Conservation (phyloP, 2,329 filamentous ascomycete genomes). For the Exophiala aquamarina region DNA sequence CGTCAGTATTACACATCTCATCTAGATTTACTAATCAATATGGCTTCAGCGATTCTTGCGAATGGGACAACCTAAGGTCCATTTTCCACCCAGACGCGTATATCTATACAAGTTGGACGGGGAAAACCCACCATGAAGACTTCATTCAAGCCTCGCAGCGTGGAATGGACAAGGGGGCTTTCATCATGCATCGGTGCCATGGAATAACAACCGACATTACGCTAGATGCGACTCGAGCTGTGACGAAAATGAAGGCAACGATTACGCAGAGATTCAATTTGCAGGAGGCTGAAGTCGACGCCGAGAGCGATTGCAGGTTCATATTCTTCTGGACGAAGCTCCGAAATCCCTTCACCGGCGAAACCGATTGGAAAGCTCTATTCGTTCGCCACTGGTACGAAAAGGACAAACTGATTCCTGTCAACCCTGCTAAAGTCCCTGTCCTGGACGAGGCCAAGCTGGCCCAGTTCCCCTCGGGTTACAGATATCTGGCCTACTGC, state of each 20-base stretch:
- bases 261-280: constrained; percentile 52
- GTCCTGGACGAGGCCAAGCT: constrained; percentile 42
- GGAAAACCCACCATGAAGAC: constrained; percentile 40
- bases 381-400: constrained; percentile 54
- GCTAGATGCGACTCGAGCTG: constrained; percentile 39
- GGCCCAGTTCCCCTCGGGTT: constrained; percentile 43
- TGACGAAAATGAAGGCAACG: constrained; percentile 57
- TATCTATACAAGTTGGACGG: constrained; percentile 55
- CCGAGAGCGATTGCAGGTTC: constrained; percentile 27
- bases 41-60: constrained; percentile 44
- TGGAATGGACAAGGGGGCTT: constrained; percentile 52
- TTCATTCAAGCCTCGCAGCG: constrained; percentile 53
- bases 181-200: constrained; percentile 59
- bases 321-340: constrained; percentile 25
- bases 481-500: constrained; percentile 46
- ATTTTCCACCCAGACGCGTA: constrained; percentile 51
- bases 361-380: constrained; percentile 16
- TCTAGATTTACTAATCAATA: not conserved
- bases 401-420: constrained; percentile 52
- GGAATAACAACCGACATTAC: constrained; percentile 49
- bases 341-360: not conserved
- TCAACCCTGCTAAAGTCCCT: constrained; percentile 45
- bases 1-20: constrained; percentile 4
- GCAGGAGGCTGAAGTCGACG: constrained; percentile 26
- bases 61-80: constrained; percentile 53